phyloP scores from a whole-genome alignment of 495 filamentous ascomycete species.

The Trichoderma orchidacearum region DNA sequence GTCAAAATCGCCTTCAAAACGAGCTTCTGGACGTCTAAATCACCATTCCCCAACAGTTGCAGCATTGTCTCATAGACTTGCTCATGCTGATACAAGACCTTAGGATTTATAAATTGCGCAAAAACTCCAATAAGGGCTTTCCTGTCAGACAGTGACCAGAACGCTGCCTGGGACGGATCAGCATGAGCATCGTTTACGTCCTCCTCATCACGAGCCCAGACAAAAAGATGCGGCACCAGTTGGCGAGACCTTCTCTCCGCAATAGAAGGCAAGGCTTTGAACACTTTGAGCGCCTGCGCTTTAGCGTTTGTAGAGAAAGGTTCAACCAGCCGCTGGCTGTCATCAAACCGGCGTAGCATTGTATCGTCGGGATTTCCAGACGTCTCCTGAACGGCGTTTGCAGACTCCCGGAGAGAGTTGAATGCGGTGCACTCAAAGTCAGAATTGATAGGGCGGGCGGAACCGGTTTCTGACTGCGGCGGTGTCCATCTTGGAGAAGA shows the following conservation, averaged over 20 bases:
- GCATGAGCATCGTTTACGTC: constrained; percentile 22
- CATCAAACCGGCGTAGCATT: constrained; percentile 36
- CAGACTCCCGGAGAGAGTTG: constrained; percentile 35
- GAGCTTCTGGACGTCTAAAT: constrained; percentile 74
- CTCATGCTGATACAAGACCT: constrained; percentile 59
- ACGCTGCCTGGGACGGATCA: constrained; percentile 31
- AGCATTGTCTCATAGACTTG: constrained; percentile 66
- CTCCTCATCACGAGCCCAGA: constrained; percentile 50
- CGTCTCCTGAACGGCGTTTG: constrained; percentile 22
- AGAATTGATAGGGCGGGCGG: constrained; percentile 21
- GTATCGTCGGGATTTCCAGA: constrained; percentile 25
- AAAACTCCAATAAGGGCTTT: constrained; percentile 74
- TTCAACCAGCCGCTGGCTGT: constrained; percentile 28
- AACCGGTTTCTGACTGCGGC: constrained; percentile 15
- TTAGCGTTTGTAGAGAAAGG: constrained; percentile 35
- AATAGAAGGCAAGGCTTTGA: constrained; percentile 55
- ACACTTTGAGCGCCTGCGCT: constrained; percentile 64
- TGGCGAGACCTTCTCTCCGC: constrained; percentile 77
- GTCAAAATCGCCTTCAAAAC: constrained; percentile 74
- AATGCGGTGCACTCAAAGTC: constrained; percentile 79
- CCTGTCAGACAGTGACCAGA: constrained; percentile 46
- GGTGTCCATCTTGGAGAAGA: constrained; percentile 29
- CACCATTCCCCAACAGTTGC: constrained; percentile 66
- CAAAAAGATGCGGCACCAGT: constrained; percentile 73
- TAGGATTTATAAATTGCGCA: constrained; percentile 71